Evolutionary conservation across 306 rosid genomes (phyloP).

Genomic region (Dalbergia cochinchinensis): DNA sequence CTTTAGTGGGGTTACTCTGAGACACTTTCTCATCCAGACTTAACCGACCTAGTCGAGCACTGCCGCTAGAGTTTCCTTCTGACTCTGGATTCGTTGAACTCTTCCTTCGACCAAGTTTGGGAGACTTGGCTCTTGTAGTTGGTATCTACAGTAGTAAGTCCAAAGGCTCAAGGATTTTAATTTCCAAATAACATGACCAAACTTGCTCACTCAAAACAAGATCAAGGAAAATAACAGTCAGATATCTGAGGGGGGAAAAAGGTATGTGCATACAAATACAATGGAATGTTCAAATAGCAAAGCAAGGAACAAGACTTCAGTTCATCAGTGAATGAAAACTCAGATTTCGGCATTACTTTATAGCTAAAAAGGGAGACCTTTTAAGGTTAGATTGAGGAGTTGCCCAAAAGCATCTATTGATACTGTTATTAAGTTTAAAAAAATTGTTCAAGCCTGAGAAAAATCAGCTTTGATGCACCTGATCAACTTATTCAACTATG

Average conservation of each 20-base stretch:
- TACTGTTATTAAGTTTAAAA: constrained; percentile 23
- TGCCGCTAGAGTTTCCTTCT: constrained; percentile 57
- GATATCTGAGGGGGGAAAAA: constrained; percentile 15
- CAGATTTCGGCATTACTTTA: constrained; percentile 7
- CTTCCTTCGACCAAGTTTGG: constrained; percentile 96
- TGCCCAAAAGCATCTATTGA: constrained; percentile 9
- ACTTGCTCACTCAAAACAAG: constrained; percentile 29
- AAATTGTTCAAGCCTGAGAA: constrained; percentile 5
- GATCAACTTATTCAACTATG: constrained; percentile 17
- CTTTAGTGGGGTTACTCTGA: constrained; percentile 62
- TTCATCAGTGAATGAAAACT: constrained; percentile 1
- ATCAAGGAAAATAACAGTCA: constrained; percentile 31
- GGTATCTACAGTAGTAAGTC: constrained; percentile 76
- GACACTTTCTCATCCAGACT: constrained; percentile 80
- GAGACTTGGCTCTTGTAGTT: constrained; percentile 97
- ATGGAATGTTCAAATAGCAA: constrained; percentile 28
- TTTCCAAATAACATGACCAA: constrained; percentile 28
- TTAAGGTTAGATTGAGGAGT: neutral
- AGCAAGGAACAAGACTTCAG: constrained; percentile 24
- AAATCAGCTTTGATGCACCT: constrained; percentile 38
- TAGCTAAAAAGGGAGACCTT: neutral
- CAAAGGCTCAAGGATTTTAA: constrained; percentile 26
- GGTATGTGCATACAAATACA: neutral
- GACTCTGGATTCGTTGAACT: constrained; percentile 57
- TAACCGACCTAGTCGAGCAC: constrained; percentile 59